Conservation (phyloP, 768 basidiomycete genomes). For the Pleurotus giganteus region DNA sequence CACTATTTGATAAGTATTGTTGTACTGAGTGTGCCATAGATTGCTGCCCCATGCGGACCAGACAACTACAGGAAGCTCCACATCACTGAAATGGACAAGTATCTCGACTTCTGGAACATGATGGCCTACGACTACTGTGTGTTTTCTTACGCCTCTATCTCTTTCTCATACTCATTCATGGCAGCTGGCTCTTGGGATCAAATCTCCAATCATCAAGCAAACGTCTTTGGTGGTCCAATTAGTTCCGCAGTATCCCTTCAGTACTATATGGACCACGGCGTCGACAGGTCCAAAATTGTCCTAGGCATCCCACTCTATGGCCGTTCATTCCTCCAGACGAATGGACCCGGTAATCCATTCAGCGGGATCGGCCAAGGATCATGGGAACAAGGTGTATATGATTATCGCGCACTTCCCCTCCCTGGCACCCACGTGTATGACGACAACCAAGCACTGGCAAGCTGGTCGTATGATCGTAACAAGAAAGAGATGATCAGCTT, state of each 20-base stretch:
- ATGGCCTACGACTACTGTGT: conserved; percentile 90
- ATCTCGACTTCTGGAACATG: conserved; percentile 95
- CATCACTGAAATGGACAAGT: conserved; percentile 81
- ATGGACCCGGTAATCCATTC: conserved; percentile 79
- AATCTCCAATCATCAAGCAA: conserved; percentile 81
- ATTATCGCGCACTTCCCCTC: conserved; percentile 87
- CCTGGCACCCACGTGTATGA: conserved; percentile 63
- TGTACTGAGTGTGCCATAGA: conserved; percentile 38
- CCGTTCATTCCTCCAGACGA: conserved; percentile 82
- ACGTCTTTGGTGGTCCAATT: conserved; percentile 66
- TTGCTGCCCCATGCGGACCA: conserved; percentile 91
- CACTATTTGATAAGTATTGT: conserved; percentile 1
- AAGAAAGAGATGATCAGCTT: conserved; percentile 83
- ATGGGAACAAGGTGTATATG: conserved; percentile 92
- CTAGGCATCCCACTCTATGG: conserved; percentile 94
- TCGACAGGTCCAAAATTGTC: conserved; percentile 77
- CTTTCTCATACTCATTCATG: conserved; percentile 1
- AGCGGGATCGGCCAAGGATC: conserved; percentile 82
- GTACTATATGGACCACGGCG: conserved; percentile 71
- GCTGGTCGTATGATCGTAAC: conserved; percentile 78
- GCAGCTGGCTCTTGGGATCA: conserved; percentile 77
- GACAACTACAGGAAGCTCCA: conserved; percentile 80
- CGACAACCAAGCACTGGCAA: conserved; percentile 69
- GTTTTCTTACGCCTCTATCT: conserved; percentile 17
- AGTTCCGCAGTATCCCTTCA: conserved; percentile 63